Evolutionary conservation across 2,329 filamentous ascomycete species (phyloP).

Genomic region (Tolypocladium guangdongense): DNA sequence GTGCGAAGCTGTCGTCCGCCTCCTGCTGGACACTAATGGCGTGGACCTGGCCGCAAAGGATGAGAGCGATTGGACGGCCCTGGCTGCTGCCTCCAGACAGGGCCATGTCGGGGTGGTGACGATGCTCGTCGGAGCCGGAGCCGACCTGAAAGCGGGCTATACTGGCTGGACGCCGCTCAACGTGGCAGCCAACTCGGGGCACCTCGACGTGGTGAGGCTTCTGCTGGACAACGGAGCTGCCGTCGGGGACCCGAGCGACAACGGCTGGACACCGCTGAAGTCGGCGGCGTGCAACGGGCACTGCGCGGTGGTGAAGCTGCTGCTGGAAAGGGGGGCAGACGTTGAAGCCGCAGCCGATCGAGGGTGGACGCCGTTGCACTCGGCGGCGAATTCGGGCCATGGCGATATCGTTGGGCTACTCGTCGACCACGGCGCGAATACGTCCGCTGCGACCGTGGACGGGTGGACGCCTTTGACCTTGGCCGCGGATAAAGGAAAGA

Average conservation of each 20-base stretch:
- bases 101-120: conserved; percentile 4
- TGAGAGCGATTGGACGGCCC: conserved; percentile 3
- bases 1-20: neutral
- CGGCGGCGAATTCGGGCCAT: conserved; percentile 6
- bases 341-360: conserved; percentile 3
- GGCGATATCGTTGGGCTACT: conserved; percentile 1
- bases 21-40: conserved; percentile 1
- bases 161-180: conserved; percentile 7
- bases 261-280: conserved; percentile 6
- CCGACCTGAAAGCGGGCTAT: conserved; percentile 1
- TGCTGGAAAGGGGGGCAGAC: conserved; percentile 5
- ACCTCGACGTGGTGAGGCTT: conserved; percentile 1
- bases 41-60: conserved; percentile 1
- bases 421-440: conserved; percentile 2
- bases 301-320: conserved; percentile 1
- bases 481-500: conserved; percentile 3
- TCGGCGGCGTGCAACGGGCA: conserved; percentile 4
- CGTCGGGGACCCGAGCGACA: conserved; percentile 1
- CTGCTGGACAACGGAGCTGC: conserved; percentile 4
- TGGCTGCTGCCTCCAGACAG: conserved; percentile 4
- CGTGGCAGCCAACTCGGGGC: conserved; percentile 6
- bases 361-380: conserved; percentile 7
- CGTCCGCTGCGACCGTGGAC: neutral
- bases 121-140: conserved; percentile 1
- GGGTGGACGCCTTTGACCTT: conserved; percentile 6